phyloP scores from a whole-genome alignment of 805 yeast genomes.

The Zygotorulaspora danielsina region DNA sequence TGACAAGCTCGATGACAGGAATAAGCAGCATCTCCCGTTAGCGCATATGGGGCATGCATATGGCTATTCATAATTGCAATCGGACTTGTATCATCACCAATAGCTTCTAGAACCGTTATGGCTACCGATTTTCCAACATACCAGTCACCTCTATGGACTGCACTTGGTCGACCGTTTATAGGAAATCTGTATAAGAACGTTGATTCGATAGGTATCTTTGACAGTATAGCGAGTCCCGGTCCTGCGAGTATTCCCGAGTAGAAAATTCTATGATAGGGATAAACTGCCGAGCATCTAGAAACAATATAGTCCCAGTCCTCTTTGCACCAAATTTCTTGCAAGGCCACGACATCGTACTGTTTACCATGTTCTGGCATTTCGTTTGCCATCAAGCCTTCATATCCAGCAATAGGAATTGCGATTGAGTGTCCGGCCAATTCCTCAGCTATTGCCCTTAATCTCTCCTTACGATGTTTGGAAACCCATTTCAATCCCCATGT shows the following conservation, averaged over 20 bases:
- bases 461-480: conserved; percentile 59
- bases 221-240: conserved; percentile 84
- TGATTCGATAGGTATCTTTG: conserved; percentile 75
- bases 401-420: conserved; percentile 21
- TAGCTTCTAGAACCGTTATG: conserved; percentile 59
- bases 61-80: conserved; percentile 85
- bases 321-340: conserved; percentile 93
- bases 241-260: conserved; percentile 85
- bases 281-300: conserved; percentile 40
- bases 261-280: conserved; percentile 66
- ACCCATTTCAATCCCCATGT: conserved; percentile 89
- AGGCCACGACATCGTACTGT: conserved; percentile 76
- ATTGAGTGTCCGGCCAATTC: conserved; percentile 41
- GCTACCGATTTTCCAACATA: conserved; percentile 89
- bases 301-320: conserved; percentile 74
- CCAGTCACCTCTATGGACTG: conserved; percentile 95
- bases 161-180: conserved; percentile 89
- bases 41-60: conserved; percentile 94
- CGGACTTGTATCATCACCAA: conserved; percentile 44
- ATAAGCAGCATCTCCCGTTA: conserved; percentile 81
- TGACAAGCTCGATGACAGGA: conserved; percentile 88
- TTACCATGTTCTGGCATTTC: conserved; percentile 5
- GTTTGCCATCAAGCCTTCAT: conserved; percentile 4
- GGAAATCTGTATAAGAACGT: conserved; percentile 83
- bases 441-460: conserved; percentile 73